Evolutionary conservation across 441 rosid genomes (phyloP), one percentile per base, ranked within the genome.

Genomic region (Jatropha multifida): DNA sequence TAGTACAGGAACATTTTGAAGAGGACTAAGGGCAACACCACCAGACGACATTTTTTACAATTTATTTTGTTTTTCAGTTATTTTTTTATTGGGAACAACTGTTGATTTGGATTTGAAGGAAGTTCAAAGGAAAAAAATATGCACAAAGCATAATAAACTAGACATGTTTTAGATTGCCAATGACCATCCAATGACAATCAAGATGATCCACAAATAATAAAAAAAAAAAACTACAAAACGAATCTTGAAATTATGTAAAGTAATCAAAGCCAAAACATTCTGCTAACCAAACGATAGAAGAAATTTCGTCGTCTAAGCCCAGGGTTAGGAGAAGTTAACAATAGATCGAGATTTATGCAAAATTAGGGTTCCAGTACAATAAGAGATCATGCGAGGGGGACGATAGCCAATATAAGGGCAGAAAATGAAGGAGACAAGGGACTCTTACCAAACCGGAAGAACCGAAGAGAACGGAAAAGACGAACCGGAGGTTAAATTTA

Each of bases 1-100:
- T 72, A 86, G 65, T 7, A 76, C 60, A 14, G 85, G 82, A 48
- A 80, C 89, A 77, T 65, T 84, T 41, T 79, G 85, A 81, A 83
- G 70, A 68, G 80, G 86, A 75, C 82, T 68, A 66, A 83, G 58
- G 54, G 82, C 83, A 80, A 90, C 82, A 84, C 89, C 90, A 81
- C 86, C 82, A 60, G 94, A 83, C 93, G 85, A 85, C 74, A 77
- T 78, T 44, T 58, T 9, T 26, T 71, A 46, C 15, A 38, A 15
- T 73, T 58, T 62, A 17, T 32, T 18, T 14, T 15, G 4, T 20
- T 18, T 55, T 46, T 6, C 13, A 5, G 20, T 14, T 37, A 20
- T 23, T 18, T 41, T 42, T 32, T 32, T 32, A 32, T 44, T 1
- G 48, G 9, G 17, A 12, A 71, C 18, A 65, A 32, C 32, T 32